These are phyloP conservation scores for Reticulascus tulasneorum DNA, from an alignment of 2,329 filamentous ascomycete genomes.

Conservation along the genomic window DNA sequence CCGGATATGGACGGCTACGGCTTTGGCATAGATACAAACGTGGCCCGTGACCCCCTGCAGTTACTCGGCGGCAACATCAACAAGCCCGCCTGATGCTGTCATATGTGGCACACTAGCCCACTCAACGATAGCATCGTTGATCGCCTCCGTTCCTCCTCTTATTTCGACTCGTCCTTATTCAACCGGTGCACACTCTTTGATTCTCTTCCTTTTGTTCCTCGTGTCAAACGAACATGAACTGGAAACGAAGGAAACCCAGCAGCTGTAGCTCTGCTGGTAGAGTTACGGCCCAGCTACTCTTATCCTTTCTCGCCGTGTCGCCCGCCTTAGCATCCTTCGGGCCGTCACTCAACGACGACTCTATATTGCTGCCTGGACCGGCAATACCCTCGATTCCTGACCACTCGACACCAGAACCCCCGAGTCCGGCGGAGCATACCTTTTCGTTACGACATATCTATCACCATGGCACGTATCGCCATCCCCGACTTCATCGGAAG, in stretches of 20 bases:
- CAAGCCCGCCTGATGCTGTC: constrained; percentile 14
- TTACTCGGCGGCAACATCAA: constrained; percentile 11
- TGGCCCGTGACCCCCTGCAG: constrained; percentile 10
- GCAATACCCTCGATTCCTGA: constrained; percentile 38
- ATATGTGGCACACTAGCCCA: constrained; percentile 8
- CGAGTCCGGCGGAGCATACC: constrained; percentile 52
- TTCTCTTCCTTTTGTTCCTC: background rate
- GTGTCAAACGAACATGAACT: constrained; percentile 2
- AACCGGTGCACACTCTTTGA: background rate
- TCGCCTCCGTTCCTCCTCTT: background rate
- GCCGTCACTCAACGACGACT: constrained; percentile 31
- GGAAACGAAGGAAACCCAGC: constrained; percentile 3
- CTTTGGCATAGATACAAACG: no score
- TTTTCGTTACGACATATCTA: constrained; percentile 83
- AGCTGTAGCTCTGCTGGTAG: constrained; percentile 54
- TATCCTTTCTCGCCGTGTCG: constrained; percentile 64
- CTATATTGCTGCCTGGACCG: constrained; percentile 36
- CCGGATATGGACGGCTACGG: no score
- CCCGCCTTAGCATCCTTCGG: constrained; percentile 34
- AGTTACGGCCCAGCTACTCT: constrained; percentile 59
- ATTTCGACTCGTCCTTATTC: background rate
- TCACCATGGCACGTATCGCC: constrained; percentile 79
- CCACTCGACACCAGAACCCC: constrained; percentile 38
- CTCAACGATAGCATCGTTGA: constrained; percentile 12
- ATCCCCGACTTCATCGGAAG: constrained; percentile 73